Conservation (phyloP, 768 basidiomycete genomes). For the Kwoniella bestiolae region DNA sequence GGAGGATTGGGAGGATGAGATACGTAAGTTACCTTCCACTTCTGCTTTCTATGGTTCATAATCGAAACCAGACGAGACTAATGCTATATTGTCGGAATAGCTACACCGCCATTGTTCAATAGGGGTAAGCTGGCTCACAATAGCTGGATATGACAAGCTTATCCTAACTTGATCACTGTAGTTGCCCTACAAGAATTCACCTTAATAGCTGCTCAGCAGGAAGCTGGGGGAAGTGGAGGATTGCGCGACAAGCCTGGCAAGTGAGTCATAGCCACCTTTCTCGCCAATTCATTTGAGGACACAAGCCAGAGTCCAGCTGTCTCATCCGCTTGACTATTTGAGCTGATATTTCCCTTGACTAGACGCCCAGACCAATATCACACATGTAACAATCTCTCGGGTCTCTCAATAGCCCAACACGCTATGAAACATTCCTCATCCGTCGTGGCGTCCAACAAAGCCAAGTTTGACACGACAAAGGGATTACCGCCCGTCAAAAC, state of each 20-base stretch:
- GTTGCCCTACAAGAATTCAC: slow-evolving; percentile 86
- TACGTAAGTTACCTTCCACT: slow-evolving; percentile 63
- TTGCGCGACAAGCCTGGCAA: slow-evolving; percentile 95
- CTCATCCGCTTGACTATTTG: not conserved
- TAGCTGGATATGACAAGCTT: no score
- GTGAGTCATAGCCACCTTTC: slow-evolving; percentile 60
- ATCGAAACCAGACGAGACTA: no score
- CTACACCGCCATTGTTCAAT: slow-evolving; percentile 48
- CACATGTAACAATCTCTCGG: slow-evolving; percentile 88
- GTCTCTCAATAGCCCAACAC: slow-evolving; percentile 87
- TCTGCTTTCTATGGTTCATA: no score
- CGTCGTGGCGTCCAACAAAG: slow-evolving; percentile 43
- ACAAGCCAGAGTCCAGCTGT: no score
- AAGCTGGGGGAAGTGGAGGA: slow-evolving; percentile 67
- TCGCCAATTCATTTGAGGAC: not conserved
- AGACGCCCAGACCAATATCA: slow-evolving; percentile 94
- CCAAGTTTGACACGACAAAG: slow-evolving; percentile 32
- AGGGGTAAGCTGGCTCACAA: slow-evolving; percentile 37
- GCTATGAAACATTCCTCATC: slow-evolving; percentile 64
- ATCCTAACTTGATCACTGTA: slow-evolving; percentile 22
- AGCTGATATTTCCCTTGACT: not conserved
- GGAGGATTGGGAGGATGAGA: slow-evolving; percentile 71
- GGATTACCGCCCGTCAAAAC: slow-evolving; percentile 38
- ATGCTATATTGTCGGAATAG: no score
- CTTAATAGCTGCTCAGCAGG: slow-evolving; percentile 80